Evolutionary conservation across 1,139 yeast genomes (phyloP).

Genomic region (Geotrichum australiense): DNA sequence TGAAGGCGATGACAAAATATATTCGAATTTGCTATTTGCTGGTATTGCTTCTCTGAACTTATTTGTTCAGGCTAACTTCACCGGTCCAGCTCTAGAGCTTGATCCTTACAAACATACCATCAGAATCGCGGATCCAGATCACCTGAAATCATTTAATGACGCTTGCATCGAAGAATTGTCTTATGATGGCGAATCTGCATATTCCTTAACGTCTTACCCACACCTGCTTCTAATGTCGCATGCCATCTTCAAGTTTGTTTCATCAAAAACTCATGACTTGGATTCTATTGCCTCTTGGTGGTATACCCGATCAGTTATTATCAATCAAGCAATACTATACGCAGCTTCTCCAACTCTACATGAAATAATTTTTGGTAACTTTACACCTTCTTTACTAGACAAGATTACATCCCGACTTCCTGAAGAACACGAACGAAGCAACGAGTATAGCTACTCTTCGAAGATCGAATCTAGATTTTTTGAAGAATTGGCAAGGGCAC

Average conservation of each 20-base stretch:
- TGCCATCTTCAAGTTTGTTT: conserved; percentile 20
- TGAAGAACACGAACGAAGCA: conserved; percentile 25
- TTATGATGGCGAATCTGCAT: conserved; percentile 33
- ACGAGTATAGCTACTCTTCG: conserved; percentile 39
- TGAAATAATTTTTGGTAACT: conserved; percentile 26
- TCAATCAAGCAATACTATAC: conserved; percentile 34
- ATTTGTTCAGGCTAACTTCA: conserved; percentile 69
- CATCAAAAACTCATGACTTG: conserved; percentile 8
- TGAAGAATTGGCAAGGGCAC: conserved; percentile 53
- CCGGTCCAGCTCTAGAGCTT: conserved; percentile 64
- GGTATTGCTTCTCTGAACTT: conserved; percentile 49
- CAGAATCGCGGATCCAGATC: conserved; percentile 20
- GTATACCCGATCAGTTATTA: conserved; percentile 32
- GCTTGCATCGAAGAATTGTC: conserved; percentile 21
- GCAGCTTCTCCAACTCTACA: conserved; percentile 29
- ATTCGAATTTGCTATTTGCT: conserved; percentile 17
- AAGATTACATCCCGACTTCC: conserved; percentile 19
- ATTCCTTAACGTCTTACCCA: conserved; percentile 30
- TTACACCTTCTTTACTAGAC: conserved; percentile 23
- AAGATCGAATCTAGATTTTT: conserved; percentile 35
- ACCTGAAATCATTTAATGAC: conserved; percentile 16
- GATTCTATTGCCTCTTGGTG: conserved; percentile 28
- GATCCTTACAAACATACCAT: conserved; percentile 26
- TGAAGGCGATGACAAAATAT: conserved; percentile 9
- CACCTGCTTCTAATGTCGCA: conserved; percentile 29